phyloP scores from a whole-genome alignment of 1,284 basidiomycete species.

The Chalciporus piperatoides region DNA sequence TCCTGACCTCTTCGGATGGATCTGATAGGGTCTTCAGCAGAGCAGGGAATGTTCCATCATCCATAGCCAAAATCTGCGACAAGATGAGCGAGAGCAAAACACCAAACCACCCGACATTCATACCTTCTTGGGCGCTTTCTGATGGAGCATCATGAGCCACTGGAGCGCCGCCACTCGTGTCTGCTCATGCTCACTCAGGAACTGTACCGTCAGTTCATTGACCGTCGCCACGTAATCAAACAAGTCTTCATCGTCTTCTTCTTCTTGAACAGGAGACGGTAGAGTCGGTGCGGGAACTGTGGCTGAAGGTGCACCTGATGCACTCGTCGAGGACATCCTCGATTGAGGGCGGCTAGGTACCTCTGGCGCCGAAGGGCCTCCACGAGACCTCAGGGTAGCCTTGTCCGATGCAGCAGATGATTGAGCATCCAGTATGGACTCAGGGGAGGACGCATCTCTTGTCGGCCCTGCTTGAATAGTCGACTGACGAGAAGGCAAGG shows the following conservation, averaged over 20 bases:
- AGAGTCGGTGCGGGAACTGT: constrained; percentile 23
- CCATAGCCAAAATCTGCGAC: constrained; percentile 84
- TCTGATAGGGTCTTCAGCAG: constrained; percentile 96
- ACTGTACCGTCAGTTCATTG: constrained; percentile 88
- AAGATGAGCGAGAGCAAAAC: constrained; percentile 2
- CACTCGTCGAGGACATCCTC: constrained; percentile 44
- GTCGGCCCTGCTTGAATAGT: constrained; percentile 37
- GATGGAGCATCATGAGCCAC: constrained; percentile 98
- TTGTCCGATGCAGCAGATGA: constrained; percentile 21
- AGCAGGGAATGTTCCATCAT: constrained; percentile 95
- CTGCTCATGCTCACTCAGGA: constrained; percentile 95
- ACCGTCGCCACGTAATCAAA: constrained; percentile 95
- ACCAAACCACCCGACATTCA: constrained; percentile 5
- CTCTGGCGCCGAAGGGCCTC: constrained; percentile 24
- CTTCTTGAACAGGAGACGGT: constrained; percentile 35
- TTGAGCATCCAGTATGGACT: constrained; percentile 35
- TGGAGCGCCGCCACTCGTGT: constrained; percentile 94
- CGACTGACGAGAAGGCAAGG: constrained; percentile 45
- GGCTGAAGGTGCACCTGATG: constrained; percentile 22
- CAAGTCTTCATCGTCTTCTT: constrained; percentile 61
- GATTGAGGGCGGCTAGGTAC: constrained; percentile 53
- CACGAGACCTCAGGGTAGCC: constrained; percentile 29
- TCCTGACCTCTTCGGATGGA: constrained; percentile 83
- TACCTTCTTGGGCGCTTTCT: constrained; percentile 94
- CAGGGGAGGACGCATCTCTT: constrained; percentile 44